Percentiles rank a stretch among this genome's conserved stretches.
Evolutionary conservation across 1,139 yeast genomes (phyloP).

Genomic region (Suhomyces anneliseae): DNA sequence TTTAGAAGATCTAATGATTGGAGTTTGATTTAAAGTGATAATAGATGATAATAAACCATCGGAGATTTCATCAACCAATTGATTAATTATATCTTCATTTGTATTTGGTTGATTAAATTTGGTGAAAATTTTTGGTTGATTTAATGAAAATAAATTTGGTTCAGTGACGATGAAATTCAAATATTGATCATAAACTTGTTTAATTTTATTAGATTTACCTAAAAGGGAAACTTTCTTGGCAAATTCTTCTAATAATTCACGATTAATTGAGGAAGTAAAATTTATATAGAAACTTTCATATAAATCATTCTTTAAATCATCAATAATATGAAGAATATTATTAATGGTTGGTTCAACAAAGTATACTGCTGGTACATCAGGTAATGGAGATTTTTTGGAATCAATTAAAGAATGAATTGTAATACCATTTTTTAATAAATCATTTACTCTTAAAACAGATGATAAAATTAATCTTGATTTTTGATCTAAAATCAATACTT

Average conservation of each 20-base stretch:
- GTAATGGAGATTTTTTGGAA: conserved; percentile 71
- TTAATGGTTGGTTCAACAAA: conserved; percentile 85
- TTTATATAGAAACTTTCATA: conserved; percentile 82
- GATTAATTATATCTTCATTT: conserved; percentile 72
- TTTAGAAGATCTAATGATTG: conserved; percentile 85
- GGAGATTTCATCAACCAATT: conserved; percentile 67
- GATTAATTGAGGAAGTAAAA: conserved; percentile 75
- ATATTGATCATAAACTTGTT: conserved; percentile 92
- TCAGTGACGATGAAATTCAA: conserved; percentile 90
- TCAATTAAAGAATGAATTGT: conserved; percentile 81
- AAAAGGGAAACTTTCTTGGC: conserved; percentile 78
- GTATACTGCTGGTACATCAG: conserved; percentile 93
- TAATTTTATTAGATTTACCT: conserved; percentile 67
- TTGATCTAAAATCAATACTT: conserved; percentile 81
- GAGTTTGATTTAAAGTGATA: conserved; percentile 75
- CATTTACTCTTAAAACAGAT: conserved; percentile 87
- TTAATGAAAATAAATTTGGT: conserved; percentile 83
- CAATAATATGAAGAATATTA: conserved; percentile 65
- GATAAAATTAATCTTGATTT: conserved; percentile 84
- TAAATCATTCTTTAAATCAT: conserved; percentile 70
- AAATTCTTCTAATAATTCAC: conserved; percentile 82
- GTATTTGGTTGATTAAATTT: conserved; percentile 69
- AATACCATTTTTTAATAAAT: conserved; percentile 81
- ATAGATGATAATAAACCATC: conserved; percentile 78
- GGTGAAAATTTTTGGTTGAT: conserved; percentile 63